phyloP scores from a whole-genome alignment of 352 stramenopile species.

The Globisporangium barbulae region DNA sequence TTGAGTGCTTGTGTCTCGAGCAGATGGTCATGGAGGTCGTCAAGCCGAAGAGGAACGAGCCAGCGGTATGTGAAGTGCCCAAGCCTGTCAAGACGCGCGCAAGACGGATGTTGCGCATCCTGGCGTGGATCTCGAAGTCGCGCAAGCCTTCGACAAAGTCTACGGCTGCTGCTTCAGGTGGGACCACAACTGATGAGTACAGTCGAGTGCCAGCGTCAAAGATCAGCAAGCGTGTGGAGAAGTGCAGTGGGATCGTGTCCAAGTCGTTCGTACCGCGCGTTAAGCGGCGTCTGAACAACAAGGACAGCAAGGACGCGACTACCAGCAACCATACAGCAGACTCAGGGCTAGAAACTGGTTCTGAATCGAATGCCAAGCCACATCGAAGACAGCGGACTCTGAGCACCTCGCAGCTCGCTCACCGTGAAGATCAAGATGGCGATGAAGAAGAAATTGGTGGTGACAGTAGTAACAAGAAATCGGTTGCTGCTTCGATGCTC shows the following conservation, averaged over 20 bases:
- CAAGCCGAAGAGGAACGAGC: slow-evolving; percentile 47
- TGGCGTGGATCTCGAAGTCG: slow-evolving; percentile 71
- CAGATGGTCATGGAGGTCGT: slow-evolving; percentile 78
- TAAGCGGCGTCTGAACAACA: slow-evolving; percentile 25
- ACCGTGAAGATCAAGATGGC: neutral
- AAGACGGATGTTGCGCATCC: slow-evolving; percentile 61
- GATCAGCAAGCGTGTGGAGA: slow-evolving; percentile 13
- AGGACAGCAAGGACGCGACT: slow-evolving; percentile 11
- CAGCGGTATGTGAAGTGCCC: slow-evolving; percentile 53
- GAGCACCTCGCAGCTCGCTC: neutral
- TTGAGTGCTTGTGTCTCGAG: slow-evolving; percentile 79
- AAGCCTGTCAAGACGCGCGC: slow-evolving; percentile 59
- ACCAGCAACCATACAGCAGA: neutral
- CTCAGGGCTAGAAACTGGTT: slow-evolving; percentile 7
- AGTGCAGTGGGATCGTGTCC: slow-evolving; percentile 69
- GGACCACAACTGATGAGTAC: neutral
- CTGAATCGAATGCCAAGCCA: slow-evolving; percentile 13
- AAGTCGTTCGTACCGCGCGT: slow-evolving; percentile 30
- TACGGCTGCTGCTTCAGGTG: neutral
- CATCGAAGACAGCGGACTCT: slow-evolving; percentile 8
- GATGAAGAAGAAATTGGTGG: neutral
- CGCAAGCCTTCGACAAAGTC: slow-evolving; percentile 33
- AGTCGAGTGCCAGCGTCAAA: slow-evolving; percentile 4
- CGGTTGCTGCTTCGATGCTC: slow-evolving; percentile 15
- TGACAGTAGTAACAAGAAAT: neutral